phyloP scores from a whole-genome alignment of 1,139 yeast genomes.

The Blastobotrys persicus region DNA sequence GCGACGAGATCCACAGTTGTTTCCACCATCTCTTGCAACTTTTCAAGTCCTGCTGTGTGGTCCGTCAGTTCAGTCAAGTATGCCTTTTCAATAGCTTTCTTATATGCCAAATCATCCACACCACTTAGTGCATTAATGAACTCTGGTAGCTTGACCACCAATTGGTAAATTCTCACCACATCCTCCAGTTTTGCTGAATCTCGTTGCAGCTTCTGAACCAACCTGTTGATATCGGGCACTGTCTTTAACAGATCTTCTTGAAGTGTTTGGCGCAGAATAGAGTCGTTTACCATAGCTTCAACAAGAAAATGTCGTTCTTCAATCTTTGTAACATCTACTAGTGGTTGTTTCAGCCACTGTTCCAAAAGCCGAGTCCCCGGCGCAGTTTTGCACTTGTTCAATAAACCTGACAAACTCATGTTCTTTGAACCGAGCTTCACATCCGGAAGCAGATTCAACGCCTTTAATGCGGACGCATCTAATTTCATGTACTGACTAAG shows the following conservation, averaged over 20 bases:
- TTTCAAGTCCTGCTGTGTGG: conserved; percentile 52
- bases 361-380: conserved; percentile 84
- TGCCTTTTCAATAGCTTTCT: conserved; percentile 43
- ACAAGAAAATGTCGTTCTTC: conserved; percentile 70
- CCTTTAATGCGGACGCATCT: conserved; percentile 85
- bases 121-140: conserved; percentile 49
- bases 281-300: conserved; percentile 64
- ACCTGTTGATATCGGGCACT: conserved; percentile 79
- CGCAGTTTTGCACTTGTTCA: conserved; percentile 82
- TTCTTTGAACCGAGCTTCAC: conserved; percentile 49
- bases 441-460: conserved; percentile 79
- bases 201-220: conserved; percentile 61
- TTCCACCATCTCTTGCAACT: conserved; percentile 82
- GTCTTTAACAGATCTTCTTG: conserved; percentile 66
- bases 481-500: conserved; percentile 78
- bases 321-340: conserved; percentile 61
- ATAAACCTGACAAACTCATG: conserved; percentile 72
- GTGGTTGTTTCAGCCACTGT: conserved; percentile 95
- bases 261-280: conserved; percentile 57
- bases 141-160: conserved; percentile 68
- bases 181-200: conserved; percentile 68
- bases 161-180: conserved; percentile 84
- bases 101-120: conserved; percentile 31
- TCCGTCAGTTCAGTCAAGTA: conserved; percentile 62
- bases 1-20: conserved; percentile 87